These are phyloP conservation scores for Lactarius evosmus DNA, from an alignment of 768 basidiomycete genomes.

Conservation along the genomic window DNA sequence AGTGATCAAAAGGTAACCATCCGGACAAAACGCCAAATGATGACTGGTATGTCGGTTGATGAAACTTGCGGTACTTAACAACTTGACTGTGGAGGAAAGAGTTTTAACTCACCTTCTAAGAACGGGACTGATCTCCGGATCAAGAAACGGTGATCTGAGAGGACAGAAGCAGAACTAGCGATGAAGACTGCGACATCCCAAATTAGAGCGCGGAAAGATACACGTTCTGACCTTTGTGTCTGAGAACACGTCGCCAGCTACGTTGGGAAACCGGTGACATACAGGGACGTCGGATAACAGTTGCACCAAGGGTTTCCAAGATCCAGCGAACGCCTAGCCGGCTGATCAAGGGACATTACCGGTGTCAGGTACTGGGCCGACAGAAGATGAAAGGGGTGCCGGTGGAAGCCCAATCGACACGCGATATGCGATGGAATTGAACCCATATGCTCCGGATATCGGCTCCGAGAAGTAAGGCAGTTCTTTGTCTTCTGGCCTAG, in stretches of 20 bases:
- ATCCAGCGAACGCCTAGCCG: not conserved
- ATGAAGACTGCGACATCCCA: not conserved
- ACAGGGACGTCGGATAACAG: not conserved
- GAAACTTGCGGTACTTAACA: not conserved
- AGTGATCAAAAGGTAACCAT: not conserved
- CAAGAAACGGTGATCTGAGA: not conserved
- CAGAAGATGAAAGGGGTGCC: not conserved
- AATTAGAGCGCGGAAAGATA: not conserved
- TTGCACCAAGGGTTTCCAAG: not conserved
- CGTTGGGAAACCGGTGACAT: not conserved
- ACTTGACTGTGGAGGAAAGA: too few species aligned
- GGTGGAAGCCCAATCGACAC: not conserved
- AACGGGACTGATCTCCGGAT: not conserved
- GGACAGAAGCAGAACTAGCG: too few species aligned
- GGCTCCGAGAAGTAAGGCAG: not conserved
- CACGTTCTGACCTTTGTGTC: too few species aligned
- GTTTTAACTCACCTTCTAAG: not conserved
- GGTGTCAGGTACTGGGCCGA: not conserved
- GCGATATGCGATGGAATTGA: not conserved
- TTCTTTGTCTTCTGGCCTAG: not conserved
- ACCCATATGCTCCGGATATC: not conserved
- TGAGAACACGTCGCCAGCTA: not conserved
- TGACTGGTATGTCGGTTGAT: not conserved
- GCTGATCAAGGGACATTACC: not conserved
- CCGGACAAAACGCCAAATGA: not conserved